phyloP scores from a whole-genome alignment of 202 grass and related monocot species.

The Panicum virgatum region DNA sequence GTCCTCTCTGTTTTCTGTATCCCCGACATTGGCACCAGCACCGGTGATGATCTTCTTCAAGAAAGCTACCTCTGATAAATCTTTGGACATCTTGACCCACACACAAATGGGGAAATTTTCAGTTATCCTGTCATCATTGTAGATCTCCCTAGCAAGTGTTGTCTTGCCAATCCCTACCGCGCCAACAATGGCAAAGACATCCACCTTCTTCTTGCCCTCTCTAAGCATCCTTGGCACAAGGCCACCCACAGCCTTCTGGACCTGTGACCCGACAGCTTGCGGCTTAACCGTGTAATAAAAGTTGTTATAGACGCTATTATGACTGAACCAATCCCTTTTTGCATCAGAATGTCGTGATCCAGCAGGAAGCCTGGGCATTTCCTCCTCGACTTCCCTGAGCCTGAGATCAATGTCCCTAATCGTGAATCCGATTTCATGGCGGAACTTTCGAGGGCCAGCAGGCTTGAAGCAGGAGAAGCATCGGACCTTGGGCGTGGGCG shows the following conservation, averaged over 20 bases:
- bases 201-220: slow-evolving; percentile 80
- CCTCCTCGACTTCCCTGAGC: slow-evolving; percentile 65
- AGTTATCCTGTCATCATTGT: slow-evolving; percentile 51
- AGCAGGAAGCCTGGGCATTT: slow-evolving; percentile 43
- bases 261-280: slow-evolving; percentile 51
- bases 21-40: slow-evolving; percentile 41
- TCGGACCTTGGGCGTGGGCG: slow-evolving; percentile 35
- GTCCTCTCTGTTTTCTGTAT: slow-evolving; percentile 48
- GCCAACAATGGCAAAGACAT: slow-evolving; percentile 64
- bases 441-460: slow-evolving; percentile 37
- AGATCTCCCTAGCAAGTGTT: slow-evolving; percentile 71
- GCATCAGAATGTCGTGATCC: slow-evolving; percentile 1
- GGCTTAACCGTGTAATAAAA: neutral
- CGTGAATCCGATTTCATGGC: slow-evolving; percentile 65
- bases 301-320: neutral
- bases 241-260: slow-evolving; percentile 42
- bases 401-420: slow-evolving; percentile 58
- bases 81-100: slow-evolving; percentile 60
- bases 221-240: slow-evolving; percentile 70
- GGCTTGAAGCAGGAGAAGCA: slow-evolving; percentile 69
- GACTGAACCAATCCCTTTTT: neutral
- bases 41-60: slow-evolving; percentile 62
- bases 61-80: slow-evolving; percentile 56
- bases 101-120: slow-evolving; percentile 61
- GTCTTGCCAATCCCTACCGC: slow-evolving; percentile 75